Base-by-base conservation (phyloP, 78 protist species). In the Dictyostelium citrinum region DNA sequence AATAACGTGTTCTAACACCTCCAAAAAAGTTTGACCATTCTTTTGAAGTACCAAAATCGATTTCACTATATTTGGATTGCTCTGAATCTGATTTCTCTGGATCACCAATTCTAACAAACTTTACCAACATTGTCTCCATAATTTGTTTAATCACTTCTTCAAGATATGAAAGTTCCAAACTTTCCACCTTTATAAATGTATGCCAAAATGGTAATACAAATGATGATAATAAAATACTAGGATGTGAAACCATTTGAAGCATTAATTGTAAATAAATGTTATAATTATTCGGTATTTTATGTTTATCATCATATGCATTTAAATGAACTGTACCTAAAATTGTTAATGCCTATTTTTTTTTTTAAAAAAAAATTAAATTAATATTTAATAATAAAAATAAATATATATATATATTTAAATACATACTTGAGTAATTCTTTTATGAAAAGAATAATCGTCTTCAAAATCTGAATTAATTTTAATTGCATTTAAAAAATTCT, bases 381-480 rank as follows among this genome's bases (percentile, higher is more conserved):
- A 49, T 14, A 27, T 24, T 10, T 64, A 64, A 27, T 9, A 14
- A 49, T 10, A 14, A 14, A 49, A 49, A 17, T 35, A 71, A 29
- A 71, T 6, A 22, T n/a, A n/a, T n/a, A n/a, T n/a, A n/a, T n/a
- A n/a, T n/a, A n/a, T n/a, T n/a, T n/a, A n/a, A n/a, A n/a, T n/a
- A n/a, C n/a, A n/a, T 78, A 78, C 83, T 46, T 86, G 92, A 2
- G 84, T 70, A 45, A 88, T 49, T 35, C 85, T 51, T 55, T 88
- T 88, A 33, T 88, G 93, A 67, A 78, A 88, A 33, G 81, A 22
- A 67, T 88, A 88, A 43, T 88, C 93, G 45, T 55, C 93, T 45
- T 88, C 93, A 29, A 49, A 37, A 64, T 76, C 39, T 3, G 85
- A 46, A 11, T 12, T 60, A 3, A 77, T 70, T 33, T 45, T 24